Percentiles rank a stretch among this genome's conserved stretches.
Conservation (phyloP, 1,284 basidiomycete genomes). For the Leccinum pachyderme region DNA sequence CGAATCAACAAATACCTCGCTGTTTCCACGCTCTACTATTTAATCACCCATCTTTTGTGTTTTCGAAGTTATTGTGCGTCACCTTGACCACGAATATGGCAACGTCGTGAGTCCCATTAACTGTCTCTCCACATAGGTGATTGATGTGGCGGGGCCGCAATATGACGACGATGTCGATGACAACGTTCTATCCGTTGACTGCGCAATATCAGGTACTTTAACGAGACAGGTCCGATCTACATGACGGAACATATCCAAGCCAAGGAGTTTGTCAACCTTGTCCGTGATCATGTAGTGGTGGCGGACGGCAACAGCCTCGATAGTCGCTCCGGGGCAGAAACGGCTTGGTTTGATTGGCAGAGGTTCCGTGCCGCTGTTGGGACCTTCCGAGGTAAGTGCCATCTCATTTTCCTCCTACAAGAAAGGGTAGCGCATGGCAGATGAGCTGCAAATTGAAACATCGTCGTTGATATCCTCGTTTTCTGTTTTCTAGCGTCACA, state of each 20-base stretch:
- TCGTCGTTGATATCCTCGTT: neutral
- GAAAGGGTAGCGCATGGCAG: neutral
- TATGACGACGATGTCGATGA: neutral
- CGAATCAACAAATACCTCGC: neutral
- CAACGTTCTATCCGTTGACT: neutral
- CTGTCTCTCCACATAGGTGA: neutral
- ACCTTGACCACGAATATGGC: neutral
- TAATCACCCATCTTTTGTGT: neutral
- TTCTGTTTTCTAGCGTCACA: neutral
- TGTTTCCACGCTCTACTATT: neutral
- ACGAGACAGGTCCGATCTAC: constrained; percentile 10
- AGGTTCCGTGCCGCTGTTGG: constrained; percentile 2
- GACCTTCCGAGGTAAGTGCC: neutral
- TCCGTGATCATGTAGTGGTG: constrained; percentile 5
- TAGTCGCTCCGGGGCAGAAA: neutral
- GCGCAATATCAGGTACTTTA: constrained; percentile 6
- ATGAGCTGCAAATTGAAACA: neutral
- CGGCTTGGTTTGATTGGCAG: constrained; percentile 5
- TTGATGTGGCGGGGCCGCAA: neutral
- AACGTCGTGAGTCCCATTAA: neutral
- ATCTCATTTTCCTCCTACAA: neutral
- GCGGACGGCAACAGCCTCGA: neutral
- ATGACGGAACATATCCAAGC: constrained; percentile 4
- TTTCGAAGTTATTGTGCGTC: too few relatives aligned
- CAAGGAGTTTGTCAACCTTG: constrained; percentile 10